Percentiles rank a stretch among this genome's conserved stretches.
Conservation (phyloP, 1,139 yeast species). For the Meyerozyma sp. region DNA sequence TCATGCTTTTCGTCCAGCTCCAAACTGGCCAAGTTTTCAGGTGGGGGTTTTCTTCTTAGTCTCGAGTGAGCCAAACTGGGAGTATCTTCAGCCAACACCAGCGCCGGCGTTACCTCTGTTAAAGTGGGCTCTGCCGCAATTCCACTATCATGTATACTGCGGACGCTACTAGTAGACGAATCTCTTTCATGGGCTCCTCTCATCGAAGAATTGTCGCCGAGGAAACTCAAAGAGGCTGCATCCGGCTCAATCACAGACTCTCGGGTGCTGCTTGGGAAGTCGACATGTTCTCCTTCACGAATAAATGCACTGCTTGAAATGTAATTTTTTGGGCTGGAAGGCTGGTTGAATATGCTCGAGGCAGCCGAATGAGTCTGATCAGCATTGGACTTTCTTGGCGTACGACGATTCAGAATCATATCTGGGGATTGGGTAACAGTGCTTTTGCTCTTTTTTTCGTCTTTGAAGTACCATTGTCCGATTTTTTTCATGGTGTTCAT, state of each 20-base stretch:
- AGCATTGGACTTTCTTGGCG: slow-evolving; percentile 20
- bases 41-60: not conserved
- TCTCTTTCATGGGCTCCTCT: not conserved
- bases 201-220: not conserved
- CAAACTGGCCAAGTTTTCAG: not conserved
- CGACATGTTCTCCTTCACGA: not conserved
- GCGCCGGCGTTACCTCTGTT: not conserved
- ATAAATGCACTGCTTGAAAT: not conserved
- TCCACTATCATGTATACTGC: not conserved
- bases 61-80: not conserved
- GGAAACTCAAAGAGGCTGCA: not conserved
- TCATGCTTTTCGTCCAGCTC: not conserved
- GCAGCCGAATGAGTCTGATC: not conserved
- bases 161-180: not conserved
- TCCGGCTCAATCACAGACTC: not conserved
- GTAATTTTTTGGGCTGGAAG: not conserved
- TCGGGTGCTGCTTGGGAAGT: not conserved
- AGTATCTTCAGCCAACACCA: not conserved
- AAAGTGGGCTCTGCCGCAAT: not conserved
- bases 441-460: slow-evolving; percentile 20
- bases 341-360: not conserved
- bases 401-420: slow-evolving; percentile 57
- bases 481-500: slow-evolving; percentile 48
- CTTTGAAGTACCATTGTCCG: slow-evolving; percentile 67
- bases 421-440: slow-evolving; percentile 47